A percentile compares a stretch with the other conserved stretches of the same genome.
Conservation (phyloP, 805 yeast species). For the Cyberlindnera americana region DNA sequence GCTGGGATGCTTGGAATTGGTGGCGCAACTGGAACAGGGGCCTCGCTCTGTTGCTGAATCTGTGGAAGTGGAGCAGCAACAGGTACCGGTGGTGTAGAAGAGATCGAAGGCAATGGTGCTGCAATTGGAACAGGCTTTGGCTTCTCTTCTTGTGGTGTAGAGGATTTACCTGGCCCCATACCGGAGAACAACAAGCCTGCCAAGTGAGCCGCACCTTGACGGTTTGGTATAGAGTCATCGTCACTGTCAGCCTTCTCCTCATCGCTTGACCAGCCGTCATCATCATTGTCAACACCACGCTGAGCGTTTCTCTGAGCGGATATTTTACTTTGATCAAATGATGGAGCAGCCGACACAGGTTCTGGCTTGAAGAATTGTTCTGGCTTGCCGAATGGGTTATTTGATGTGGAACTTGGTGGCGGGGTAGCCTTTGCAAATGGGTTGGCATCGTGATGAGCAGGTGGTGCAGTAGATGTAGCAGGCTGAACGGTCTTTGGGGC, state of each 20-base stretch:
- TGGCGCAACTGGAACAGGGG: constrained; percentile 5
- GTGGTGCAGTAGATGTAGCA: constrained; percentile 6
- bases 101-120: constrained; percentile 27
- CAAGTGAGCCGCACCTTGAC: constrained; percentile 30
- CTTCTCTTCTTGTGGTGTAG: constrained; percentile 22
- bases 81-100: constrained; percentile 13
- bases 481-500: constrained; percentile 20
- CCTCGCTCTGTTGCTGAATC: too few relatives aligned
- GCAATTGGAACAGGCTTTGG: constrained; percentile 25
- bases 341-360: constrained; percentile 19
- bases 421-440: constrained; percentile 24
- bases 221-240: constrained; percentile 32
- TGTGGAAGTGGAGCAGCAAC: constrained; percentile 12
- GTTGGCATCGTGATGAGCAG: constrained; percentile 23
- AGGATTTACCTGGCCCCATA: constrained; percentile 24
- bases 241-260: constrained; percentile 30
- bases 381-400: constrained; percentile 61
- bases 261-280: constrained; percentile 33
- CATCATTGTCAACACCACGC: constrained; percentile 41
- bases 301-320: constrained; percentile 73
- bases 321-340: constrained; percentile 53
- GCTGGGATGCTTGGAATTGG: constrained; percentile 14
- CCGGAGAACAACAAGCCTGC: constrained; percentile 28
- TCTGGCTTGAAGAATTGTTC: constrained; percentile 22
- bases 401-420: constrained; percentile 10